A percentile compares a stretch with the other conserved stretches of the same genome.
Evolutionary conservation across 345 rosid species (phyloP).

Genomic region (Abelmoschus esculentus): DNA sequence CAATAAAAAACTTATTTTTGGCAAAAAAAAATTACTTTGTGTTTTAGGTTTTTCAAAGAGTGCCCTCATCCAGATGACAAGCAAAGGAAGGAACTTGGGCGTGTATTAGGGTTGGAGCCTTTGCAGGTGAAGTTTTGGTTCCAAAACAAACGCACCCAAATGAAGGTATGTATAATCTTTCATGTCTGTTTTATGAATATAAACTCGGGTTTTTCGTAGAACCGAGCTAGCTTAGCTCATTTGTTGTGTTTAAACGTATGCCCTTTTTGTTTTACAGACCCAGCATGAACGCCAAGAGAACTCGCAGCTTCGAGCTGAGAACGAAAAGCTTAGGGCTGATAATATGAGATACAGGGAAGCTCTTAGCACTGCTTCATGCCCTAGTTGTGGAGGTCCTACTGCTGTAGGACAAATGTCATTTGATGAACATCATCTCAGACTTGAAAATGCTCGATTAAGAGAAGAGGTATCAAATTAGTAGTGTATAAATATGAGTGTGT

Average conservation of each 20-base stretch:
- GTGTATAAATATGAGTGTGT: neutral
- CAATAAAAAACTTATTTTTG: neutral
- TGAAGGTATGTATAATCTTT: constrained; percentile 58
- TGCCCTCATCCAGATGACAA: constrained; percentile 99
- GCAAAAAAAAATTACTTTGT: neutral
- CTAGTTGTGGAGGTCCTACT: constrained; percentile 92
- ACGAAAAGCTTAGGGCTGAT: constrained; percentile 81
- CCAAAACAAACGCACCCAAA: constrained; percentile 98
- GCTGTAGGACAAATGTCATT: constrained; percentile 92
- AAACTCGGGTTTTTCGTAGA: too few relatives aligned
- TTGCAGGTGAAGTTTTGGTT: constrained; percentile 98
- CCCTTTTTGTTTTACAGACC: constrained; percentile 33
- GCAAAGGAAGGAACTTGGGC: constrained; percentile 89
- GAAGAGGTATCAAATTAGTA: constrained; percentile 56
- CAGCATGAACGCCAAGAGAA: constrained; percentile 88
- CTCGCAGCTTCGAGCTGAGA: constrained; percentile 69
- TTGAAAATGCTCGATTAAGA: constrained; percentile 76
- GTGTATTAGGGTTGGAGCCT: constrained; percentile 82
- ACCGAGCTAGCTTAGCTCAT: neutral
- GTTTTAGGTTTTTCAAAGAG: constrained; percentile 59
- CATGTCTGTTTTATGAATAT: neutral
- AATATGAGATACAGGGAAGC: constrained; percentile 86
- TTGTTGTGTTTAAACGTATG: neutral
- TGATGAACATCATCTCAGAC: constrained; percentile 88
- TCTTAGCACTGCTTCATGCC: constrained; percentile 83